Evolutionary conservation across 495 filamentous ascomycete genomes (phyloP), one percentile per base, ranked within the genome.

Genomic region (Cercophora sp.): DNA sequence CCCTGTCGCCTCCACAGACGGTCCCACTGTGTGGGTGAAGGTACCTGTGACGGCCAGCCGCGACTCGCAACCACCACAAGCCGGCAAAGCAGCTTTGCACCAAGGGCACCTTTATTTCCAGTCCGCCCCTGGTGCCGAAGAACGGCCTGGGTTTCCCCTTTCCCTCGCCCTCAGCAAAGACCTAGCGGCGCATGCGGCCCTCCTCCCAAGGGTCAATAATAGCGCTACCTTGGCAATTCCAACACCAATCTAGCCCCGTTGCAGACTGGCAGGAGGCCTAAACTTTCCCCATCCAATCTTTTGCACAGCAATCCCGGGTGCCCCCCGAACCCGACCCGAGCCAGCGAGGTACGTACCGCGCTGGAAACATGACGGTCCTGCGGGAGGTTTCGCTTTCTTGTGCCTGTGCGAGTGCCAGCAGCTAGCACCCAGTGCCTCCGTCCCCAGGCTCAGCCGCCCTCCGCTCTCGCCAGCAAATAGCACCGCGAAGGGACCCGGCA

Each of bases 271-370:
- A 49, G 42, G 49, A 52, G 49, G 49, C 44, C 55, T 51, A 53
- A 57, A 57, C 55, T 48, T 40, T 46, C 23, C 43, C 34, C 41
- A 51, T 55, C 56, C 56, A 55, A 54, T 58, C 51, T 47, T 48
- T 35, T 42, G 23, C 35, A 51, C 48, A 41, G 29, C 37, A n/a
- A 22, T 51, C 25, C 48, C 48, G 48, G 35, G 48, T 34, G 20
- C 42, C 50, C 42, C n/a, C 55, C 23, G 55, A 57, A 52, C n/a
- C 49, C 48, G 36, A 52, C 49, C 52, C 44, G 34, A 37, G 41
- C 41, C n/a, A n/a, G n/a, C n/a, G n/a, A 23, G 41, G 51, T 51
- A 51, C 48, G 36, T 51, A 51, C 48, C 36, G 13, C 16, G 23
- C 23, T 32, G 32, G 18, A 49, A 39, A 39, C 45, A 48, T n/a